phyloP scores from a whole-genome alignment of 352 stramenopile genomes.

The Phytophthora crassamura region DNA sequence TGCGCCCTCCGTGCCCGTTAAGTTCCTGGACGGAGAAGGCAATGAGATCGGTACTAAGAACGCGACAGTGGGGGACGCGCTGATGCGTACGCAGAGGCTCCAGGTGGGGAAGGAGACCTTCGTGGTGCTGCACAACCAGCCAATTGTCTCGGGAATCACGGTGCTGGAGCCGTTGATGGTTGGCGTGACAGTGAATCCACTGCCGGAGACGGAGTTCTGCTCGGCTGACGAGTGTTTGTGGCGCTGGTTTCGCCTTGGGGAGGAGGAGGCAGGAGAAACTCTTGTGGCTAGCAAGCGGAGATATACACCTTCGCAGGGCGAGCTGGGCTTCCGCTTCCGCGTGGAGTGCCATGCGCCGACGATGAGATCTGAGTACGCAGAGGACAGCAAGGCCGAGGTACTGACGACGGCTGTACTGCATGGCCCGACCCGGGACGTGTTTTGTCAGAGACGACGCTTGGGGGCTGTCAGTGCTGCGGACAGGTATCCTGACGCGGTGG shows the following conservation, averaged over 20 bases:
- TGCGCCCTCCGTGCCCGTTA: conserved; percentile 40
- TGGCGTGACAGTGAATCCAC: conserved; percentile 53
- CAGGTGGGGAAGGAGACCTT: conserved; percentile 54
- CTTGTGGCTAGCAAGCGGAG: conserved; percentile 32
- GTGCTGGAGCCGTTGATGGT: conserved; percentile 56
- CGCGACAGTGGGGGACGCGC: conserved; percentile 48
- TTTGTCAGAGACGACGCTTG: conserved; percentile 40
- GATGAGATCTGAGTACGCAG: conserved; percentile 36
- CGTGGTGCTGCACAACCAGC: conserved; percentile 66
- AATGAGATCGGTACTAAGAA: conserved; percentile 45
- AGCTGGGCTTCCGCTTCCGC: conserved; percentile 57
- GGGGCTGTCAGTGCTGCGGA: conserved; percentile 22
- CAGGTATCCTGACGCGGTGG: conserved; percentile 12
- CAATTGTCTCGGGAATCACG: conserved; percentile 54
- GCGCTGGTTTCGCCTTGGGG: conserved; percentile 58
- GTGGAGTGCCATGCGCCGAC: conserved; percentile 63
- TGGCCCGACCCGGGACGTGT: conserved; percentile 64
- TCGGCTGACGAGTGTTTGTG: conserved; percentile 63
- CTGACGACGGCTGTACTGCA: conserved; percentile 45
- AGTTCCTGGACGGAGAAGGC: conserved; percentile 45
- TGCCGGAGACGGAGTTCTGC: conserved; percentile 71
- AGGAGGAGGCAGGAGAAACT: conserved; percentile 6
- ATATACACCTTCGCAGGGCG: conserved; percentile 48
- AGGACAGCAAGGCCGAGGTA: conserved; percentile 42
- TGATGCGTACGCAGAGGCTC: conserved; percentile 51